A percentile compares a stretch with the other conserved stretches of the same genome.
Conservation (phyloP, 1,139 yeast genomes). For the Saccharomyces hybrid region DNA sequence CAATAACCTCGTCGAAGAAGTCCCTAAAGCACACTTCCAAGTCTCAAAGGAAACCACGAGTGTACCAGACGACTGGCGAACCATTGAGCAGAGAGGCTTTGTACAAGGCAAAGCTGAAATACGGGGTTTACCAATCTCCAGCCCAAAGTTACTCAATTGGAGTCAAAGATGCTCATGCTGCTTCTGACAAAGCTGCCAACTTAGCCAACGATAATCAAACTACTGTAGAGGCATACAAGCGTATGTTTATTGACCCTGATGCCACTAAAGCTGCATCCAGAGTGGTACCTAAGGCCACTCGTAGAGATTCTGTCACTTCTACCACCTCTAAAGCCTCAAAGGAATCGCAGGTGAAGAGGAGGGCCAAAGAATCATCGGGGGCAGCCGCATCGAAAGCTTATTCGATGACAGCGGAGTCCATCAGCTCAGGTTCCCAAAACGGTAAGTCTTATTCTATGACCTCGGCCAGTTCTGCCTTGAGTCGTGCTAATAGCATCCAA, state of each 20-base stretch:
- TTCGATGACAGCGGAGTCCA: slow-evolving; percentile 12
- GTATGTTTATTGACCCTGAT: slow-evolving; percentile 44
- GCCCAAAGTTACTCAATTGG: slow-evolving; percentile 47
- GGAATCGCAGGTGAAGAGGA: not conserved
- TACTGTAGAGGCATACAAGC: slow-evolving; percentile 56
- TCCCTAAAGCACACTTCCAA: not conserved
- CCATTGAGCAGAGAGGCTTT: slow-evolving; percentile 62
- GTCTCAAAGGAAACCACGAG: not conserved
- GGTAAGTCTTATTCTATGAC: slow-evolving; percentile 21
- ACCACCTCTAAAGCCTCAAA: slow-evolving; percentile 6
- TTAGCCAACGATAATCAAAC: slow-evolving; percentile 62
- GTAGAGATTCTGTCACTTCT: slow-evolving; percentile 1
- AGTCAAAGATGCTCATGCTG: slow-evolving; percentile 41
- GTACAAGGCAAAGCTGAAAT: slow-evolving; percentile 62
- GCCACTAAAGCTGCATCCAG: slow-evolving; percentile 28
- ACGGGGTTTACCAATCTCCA: slow-evolving; percentile 35
- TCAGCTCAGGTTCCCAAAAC: slow-evolving; percentile 11
- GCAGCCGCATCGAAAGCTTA: slow-evolving; percentile 31
- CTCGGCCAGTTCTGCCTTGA: slow-evolving; percentile 9
- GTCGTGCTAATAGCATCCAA: not conserved
- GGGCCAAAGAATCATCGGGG: slow-evolving; percentile 11
- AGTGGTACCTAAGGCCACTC: not conserved
- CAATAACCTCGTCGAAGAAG: slow-evolving; percentile 10
- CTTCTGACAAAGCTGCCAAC: slow-evolving; percentile 71
- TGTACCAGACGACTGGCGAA: slow-evolving; percentile 48